A percentile compares a stretch with the other conserved stretches of the same genome.
These are phyloP conservation scores for Pistacia integerrima DNA, from an alignment of 345 rosid species.

Conservation along the genomic window DNA sequence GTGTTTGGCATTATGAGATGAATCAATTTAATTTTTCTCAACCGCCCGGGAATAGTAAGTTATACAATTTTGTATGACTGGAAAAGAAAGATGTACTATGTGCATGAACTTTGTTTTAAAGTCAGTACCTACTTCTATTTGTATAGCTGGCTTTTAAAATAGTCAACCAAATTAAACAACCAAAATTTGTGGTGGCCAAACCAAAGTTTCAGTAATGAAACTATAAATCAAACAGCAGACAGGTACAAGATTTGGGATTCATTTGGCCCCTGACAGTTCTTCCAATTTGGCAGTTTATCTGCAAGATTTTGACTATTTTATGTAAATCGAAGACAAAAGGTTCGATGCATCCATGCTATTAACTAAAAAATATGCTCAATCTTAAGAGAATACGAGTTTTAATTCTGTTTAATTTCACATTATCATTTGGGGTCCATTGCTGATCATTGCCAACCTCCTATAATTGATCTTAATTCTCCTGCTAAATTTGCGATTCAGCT, in stretches of 20 bases:
- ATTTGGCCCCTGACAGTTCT: background rate
- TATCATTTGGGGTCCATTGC: background rate
- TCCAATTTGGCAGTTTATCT: background rate
- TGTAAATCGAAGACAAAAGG: background rate
- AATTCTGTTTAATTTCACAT: background rate
- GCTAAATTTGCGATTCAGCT: background rate
- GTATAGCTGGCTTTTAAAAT: slow-evolving; percentile 25
- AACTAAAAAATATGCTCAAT: background rate
- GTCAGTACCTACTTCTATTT: slow-evolving; percentile 24
- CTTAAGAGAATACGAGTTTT: background rate
- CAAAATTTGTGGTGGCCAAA: background rate
- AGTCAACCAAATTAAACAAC: slow-evolving; percentile 16
- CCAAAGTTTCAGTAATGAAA: background rate
- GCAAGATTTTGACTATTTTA: too few species aligned
- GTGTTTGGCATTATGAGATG: background rate
- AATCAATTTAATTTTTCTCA: background rate
- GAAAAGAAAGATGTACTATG: background rate
- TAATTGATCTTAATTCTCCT: background rate
- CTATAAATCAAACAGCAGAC: background rate
- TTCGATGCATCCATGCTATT: background rate
- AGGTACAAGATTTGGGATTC: slow-evolving; percentile 1
- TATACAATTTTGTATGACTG: background rate
- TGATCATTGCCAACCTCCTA: slow-evolving; percentile 18
- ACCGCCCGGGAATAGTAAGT: background rate
- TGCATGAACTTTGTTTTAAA: background rate